Base-by-base conservation (phyloP, 768 basidiomycete species). In the Exidia glandulosa region DNA sequence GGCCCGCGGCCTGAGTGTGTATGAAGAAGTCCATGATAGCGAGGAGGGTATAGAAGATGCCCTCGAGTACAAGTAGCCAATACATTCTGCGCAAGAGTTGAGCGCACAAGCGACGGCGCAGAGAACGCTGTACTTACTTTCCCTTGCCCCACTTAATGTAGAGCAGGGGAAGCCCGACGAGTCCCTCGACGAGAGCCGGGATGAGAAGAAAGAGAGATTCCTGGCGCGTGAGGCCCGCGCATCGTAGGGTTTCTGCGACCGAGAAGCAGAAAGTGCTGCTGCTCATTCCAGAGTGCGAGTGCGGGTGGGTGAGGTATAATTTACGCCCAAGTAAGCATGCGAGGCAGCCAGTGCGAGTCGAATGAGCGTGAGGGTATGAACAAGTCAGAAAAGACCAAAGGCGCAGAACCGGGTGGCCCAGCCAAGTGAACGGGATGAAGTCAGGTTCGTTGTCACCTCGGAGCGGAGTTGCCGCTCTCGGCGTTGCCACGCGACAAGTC, bases 181-280 rank as follows among this genome's bases (percentile, higher is more conserved):
- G 66, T 62, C 82, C 69, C 70, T 89, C 87, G 57, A 89, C 67
- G 41, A 72, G 80, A 19, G 84, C 77, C 32, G 87, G 87, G 61
- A 88, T 77, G 63, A 88, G 70, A 59, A 89, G 71, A 41, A 79
- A 65, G 34, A 73, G 69, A 58, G 74, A 76, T 71, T 89, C 71
- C 29, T 73, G 64, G 55, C 61, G 66, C 57, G 76, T 73, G 60
- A 86, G 76, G 48, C 77, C 75, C 62, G 79, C 70, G 68, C 88
- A 91, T 61, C 88, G 88, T 63, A 91, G 80, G 63, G 82, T 86
- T 41, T 85, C 72, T 60, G 84, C 81, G 36, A 81, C 73, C 32
- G 89, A 90, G 62, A 90, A 74, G 72, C 88, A 91, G 66, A 82
- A 73, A 61, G 78, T 76, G 73, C 71, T 69, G 36, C 36, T 56